Evolutionary conservation across 164 flowering plant species (phyloP).

Genomic region (Amborella trichopoda): DNA sequence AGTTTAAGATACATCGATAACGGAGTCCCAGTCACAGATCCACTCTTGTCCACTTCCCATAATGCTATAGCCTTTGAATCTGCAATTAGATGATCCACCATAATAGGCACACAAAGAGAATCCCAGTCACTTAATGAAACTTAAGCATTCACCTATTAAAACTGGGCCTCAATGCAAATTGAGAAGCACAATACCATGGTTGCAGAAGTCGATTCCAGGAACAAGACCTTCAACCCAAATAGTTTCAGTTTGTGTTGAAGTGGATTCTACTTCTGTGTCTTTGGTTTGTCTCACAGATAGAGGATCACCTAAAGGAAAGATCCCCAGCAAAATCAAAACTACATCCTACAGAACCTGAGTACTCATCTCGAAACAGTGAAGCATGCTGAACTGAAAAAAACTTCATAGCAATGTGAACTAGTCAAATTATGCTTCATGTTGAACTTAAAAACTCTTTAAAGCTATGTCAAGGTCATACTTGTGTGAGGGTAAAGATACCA

Average conservation of each 20-base stretch:
- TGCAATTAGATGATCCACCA: no score
- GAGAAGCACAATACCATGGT: slow-evolving; percentile 55
- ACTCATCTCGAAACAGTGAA: no score
- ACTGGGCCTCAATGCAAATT: not conserved
- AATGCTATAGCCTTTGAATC: slow-evolving; percentile 68
- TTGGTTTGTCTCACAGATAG: no score
- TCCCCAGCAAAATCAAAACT: no score
- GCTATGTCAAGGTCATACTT: no score
- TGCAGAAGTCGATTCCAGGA: slow-evolving; percentile 98
- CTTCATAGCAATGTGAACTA: no score
- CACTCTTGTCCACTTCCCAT: slow-evolving; percentile 93
- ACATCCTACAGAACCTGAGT: no score
- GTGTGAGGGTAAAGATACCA: no score
- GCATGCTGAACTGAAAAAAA: no score
- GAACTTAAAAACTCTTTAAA: no score
- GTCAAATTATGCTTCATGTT: no score
- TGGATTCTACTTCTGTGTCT: slow-evolving; percentile 13
- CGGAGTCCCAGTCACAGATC: slow-evolving; percentile 58
- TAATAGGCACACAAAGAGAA: not conserved
- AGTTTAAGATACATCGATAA: slow-evolving; percentile 85
- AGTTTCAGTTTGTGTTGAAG: slow-evolving; percentile 32
- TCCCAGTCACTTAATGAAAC: not conserved
- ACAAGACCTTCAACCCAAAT: slow-evolving; percentile 96
- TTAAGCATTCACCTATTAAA: not conserved
- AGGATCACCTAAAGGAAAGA: no score